Percentiles rank a stretch among this genome's conserved stretches.
Conservation (phyloP, 2,329 filamentous ascomycete genomes). For the Madurella mycetomatis region DNA sequence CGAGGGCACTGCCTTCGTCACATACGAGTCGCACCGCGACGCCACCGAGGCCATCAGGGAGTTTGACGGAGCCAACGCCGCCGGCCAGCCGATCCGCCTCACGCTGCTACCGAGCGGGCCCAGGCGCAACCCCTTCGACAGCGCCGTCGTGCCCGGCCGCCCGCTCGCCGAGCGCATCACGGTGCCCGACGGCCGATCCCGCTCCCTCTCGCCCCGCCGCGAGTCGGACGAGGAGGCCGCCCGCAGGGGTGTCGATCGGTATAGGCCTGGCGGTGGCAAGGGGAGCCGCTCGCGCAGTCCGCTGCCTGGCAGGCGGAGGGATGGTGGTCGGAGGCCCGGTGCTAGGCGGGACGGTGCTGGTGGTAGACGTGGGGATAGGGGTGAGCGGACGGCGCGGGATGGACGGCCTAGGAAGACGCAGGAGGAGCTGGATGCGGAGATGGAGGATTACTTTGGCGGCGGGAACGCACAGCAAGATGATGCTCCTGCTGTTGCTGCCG, state of each 20-base stretch:
- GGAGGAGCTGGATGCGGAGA: constrained; percentile 91
- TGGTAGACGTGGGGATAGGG: constrained; percentile 34
- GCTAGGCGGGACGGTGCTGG: constrained; percentile 38
- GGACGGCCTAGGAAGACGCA: constrained; percentile 76
- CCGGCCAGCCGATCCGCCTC: constrained; percentile 77
- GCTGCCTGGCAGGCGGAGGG: constrained; percentile 39
- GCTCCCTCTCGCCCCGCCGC: constrained; percentile 55
- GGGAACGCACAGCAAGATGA: constrained; percentile 9
- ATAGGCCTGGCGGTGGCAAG: constrained; percentile 57
- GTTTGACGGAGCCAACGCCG: constrained; percentile 86
- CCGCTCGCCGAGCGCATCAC: constrained; percentile 60
- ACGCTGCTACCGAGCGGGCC: constrained; percentile 56
- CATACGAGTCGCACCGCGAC: constrained; percentile 67
- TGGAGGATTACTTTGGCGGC: constrained; percentile 80
- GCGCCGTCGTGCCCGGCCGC: constrained; percentile 50
- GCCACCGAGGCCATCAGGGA: constrained; percentile 71
- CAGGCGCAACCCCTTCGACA: constrained; percentile 55
- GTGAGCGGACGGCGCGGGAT: constrained; percentile 43
- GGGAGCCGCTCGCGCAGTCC: constrained; percentile 55
- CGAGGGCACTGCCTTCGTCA: constrained; percentile 78
- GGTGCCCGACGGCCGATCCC: constrained; percentile 50
- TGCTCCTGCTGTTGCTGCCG: constrained; percentile 1
- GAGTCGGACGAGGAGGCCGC: constrained; percentile 54
- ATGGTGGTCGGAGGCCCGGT: constrained; percentile 21
- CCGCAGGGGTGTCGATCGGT: constrained; percentile 70